Percentiles rank a stretch among this genome's conserved stretches.
These are phyloP conservation scores for Verticillium dahliae DNA, from an alignment of 2,329 filamentous ascomycete genomes.

Conservation along the genomic window DNA sequence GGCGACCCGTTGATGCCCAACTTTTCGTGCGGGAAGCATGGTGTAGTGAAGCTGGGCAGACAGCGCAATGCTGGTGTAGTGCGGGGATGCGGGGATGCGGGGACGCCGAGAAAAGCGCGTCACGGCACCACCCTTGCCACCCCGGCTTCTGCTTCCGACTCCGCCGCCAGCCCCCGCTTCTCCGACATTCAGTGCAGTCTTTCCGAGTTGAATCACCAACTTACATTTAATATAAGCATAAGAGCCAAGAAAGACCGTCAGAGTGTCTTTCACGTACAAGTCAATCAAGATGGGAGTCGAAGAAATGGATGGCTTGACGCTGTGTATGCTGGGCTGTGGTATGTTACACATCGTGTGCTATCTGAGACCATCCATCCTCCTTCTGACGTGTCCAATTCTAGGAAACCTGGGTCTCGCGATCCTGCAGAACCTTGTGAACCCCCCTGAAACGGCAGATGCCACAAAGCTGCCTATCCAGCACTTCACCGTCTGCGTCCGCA, in stretches of 20 bases:
- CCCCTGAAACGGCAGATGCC: not conserved
- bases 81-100: not conserved
- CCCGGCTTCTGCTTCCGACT: not conserved
- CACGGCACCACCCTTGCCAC: not conserved
- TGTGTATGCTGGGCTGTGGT: conserved; percentile 13
- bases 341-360: not conserved
- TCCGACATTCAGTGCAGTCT: not conserved
- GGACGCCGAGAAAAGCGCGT: not conserved
- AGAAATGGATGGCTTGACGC: not conserved
- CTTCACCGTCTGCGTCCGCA: conserved; percentile 22
- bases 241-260: not conserved
- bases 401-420: conserved; percentile 25
- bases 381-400: conserved; percentile 1
- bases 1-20: conserved; percentile 1
- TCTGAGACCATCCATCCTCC: not conserved
- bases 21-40: not conserved
- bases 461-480: conserved; percentile 14
- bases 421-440: conserved; percentile 16
- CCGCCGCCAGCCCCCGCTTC: not conserved
- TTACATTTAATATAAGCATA: not conserved
- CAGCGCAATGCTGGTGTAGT: too few species aligned
- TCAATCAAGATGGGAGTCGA: conserved; percentile 1
- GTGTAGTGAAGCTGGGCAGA: not conserved
- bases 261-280: not conserved
- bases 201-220: not conserved